A percentile compares a stretch with the other conserved stretches of the same genome.
Evolutionary conservation across 371 early-diverging fungal species (phyloP).

Genomic region (Choanephora cucurbitarum): DNA sequence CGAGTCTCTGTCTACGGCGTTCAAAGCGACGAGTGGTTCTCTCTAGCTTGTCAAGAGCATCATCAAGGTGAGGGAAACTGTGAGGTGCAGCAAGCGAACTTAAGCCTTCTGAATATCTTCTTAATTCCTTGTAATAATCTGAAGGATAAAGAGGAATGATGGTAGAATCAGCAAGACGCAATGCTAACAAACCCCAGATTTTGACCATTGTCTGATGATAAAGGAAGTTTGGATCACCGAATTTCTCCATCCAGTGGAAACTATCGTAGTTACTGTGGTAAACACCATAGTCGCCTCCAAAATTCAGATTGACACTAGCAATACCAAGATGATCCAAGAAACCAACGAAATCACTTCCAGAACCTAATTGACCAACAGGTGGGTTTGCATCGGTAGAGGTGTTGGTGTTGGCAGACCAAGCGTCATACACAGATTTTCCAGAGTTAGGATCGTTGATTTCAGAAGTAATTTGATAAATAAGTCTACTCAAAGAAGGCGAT

Average conservation of each 20-base stretch:
- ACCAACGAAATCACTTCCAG: slow-evolving; percentile 60
- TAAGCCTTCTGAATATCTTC: slow-evolving; percentile 8
- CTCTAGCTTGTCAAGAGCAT: slow-evolving; percentile 15
- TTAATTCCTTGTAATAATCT: slow-evolving; percentile 35
- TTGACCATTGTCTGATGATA: slow-evolving; percentile 57
- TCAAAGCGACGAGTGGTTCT: slow-evolving; percentile 12
- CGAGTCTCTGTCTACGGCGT: slow-evolving; percentile 7
- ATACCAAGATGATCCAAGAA: slow-evolving; percentile 67
- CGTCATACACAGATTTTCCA: slow-evolving; percentile 54
- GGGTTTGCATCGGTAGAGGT: slow-evolving; percentile 4
- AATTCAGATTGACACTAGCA: slow-evolving; percentile 53
- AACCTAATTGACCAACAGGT: slow-evolving; percentile 43
- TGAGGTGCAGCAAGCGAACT: slow-evolving; percentile 9
- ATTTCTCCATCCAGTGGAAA: slow-evolving; percentile 63
- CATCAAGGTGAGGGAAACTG: slow-evolving; percentile 10
- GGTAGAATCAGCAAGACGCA: slow-evolving; percentile 40
- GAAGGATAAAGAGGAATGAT: slow-evolving; percentile 40
- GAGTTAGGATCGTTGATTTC: slow-evolving; percentile 52
- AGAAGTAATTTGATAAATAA: slow-evolving; percentile 58
- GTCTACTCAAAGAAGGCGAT: slow-evolving; percentile 52
- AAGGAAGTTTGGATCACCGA: slow-evolving; percentile 62
- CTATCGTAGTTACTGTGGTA: slow-evolving; percentile 72
- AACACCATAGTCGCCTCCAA: slow-evolving; percentile 55
- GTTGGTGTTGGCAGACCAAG: slow-evolving; percentile 32
- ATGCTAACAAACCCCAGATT: slow-evolving; percentile 39